Conservation (phyloP, 768 basidiomycete genomes). For the Russula lepida region DNA sequence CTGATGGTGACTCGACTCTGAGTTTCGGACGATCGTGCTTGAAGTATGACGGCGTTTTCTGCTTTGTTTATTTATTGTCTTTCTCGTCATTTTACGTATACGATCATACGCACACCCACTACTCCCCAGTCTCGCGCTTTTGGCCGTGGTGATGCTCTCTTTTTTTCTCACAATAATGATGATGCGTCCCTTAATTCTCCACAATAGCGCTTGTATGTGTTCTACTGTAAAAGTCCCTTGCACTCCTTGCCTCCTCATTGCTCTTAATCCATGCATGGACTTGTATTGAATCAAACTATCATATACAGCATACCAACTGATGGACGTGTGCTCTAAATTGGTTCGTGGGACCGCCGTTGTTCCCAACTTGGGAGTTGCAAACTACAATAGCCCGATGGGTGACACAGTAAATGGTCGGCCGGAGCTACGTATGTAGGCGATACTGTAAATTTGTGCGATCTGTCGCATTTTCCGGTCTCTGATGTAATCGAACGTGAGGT, state of each 20-base stretch:
- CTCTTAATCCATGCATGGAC: neutral
- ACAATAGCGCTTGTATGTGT: neutral
- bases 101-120: neutral
- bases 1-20: neutral
- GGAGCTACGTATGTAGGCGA: neutral
- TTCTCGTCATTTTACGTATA: neutral
- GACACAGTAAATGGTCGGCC: no score
- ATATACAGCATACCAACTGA: neutral
- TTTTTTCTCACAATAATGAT: neutral
- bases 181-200: neutral
- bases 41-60: neutral
- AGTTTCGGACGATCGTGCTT: neutral
- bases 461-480: neutral
- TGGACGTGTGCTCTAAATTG: neutral
- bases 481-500: no score
- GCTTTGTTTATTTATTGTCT: neutral
- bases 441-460: neutral
- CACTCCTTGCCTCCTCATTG: neutral
- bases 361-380: neutral
- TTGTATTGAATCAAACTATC: neutral
- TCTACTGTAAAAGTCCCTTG: neutral
- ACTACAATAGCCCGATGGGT: no score
- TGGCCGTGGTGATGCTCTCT: neutral
- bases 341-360: neutral
- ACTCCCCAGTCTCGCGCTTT: no score